Conservation (phyloP, 305 asterid genomes). For the Fraxinus latifolia region DNA sequence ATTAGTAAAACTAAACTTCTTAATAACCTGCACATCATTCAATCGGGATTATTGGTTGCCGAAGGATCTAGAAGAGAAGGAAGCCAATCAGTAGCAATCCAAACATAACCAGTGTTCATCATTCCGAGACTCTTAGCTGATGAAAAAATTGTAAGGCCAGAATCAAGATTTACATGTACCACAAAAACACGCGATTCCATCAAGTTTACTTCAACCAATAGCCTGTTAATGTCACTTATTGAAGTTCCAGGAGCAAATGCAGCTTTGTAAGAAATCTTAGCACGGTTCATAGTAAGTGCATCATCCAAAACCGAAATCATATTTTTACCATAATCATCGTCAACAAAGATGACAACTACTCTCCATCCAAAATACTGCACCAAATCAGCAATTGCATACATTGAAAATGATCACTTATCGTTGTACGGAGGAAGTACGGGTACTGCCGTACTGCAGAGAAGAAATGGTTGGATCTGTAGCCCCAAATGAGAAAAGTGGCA, state of each 20-base stretch:
- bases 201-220: conserved; percentile 46
- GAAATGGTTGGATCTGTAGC: conserved; percentile 85
- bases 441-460: conserved; percentile 64
- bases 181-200: conserved; percentile 74
- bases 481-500: conserved; percentile 72
- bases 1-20: too few relatives aligned
- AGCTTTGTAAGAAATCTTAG: conserved; percentile 59
- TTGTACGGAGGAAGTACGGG: conserved; percentile 70
- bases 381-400: conserved; percentile 72
- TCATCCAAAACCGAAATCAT: conserved; percentile 57
- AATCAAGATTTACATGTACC: conserved; percentile 71
- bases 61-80: conserved; percentile 58
- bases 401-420: conserved; percentile 67
- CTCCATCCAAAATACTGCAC: conserved; percentile 58
- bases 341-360: conserved; percentile 63
- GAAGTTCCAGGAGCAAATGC: conserved; percentile 51
- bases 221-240: conserved; percentile 30
- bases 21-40: not conserved
- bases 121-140: conserved; percentile 58
- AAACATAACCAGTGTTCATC: conserved; percentile 61
- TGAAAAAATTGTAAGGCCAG: conserved; percentile 50
- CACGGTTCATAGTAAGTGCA: conserved; percentile 51
- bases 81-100: conserved; percentile 97
- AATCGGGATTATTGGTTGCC: conserved; percentile 32
- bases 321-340: conserved; percentile 76